Evolutionary conservation across 129 eudicot genomes (phyloP).

Genomic region (Escallonia rubra): DNA sequence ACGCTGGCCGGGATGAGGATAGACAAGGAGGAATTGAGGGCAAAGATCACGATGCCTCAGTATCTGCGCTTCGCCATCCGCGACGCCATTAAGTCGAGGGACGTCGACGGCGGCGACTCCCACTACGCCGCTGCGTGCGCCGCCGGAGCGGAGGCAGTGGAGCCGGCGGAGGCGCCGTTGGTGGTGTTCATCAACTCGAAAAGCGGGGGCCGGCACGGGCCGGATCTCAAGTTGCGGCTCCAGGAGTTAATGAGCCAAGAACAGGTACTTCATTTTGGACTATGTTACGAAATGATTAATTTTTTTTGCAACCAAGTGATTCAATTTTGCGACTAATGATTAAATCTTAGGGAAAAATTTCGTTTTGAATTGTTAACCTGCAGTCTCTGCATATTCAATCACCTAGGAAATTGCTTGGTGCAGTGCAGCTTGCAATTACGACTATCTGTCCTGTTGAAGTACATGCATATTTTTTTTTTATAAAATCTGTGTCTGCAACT

Average conservation of each 20-base stretch:
- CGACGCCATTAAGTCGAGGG: conserved; percentile 49
- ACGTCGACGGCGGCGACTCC: conserved; percentile 36
- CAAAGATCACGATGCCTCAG: conserved; percentile 57
- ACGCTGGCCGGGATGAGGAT: conserved; percentile 55
- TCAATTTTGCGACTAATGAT: too few relatives aligned
- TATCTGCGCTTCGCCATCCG: conserved; percentile 67
- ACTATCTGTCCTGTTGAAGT: too few relatives aligned
- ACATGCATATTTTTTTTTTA: too few relatives aligned
- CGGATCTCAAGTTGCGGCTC: conserved; percentile 54
- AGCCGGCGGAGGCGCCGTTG: conserved; percentile 56
- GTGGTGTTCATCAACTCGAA: conserved; percentile 76
- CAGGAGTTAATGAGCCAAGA: conserved; percentile 80
- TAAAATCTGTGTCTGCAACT: too few relatives aligned
- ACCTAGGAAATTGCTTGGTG: too few relatives aligned
- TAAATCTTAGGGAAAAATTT: too few relatives aligned
- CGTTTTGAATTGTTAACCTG: too few relatives aligned
- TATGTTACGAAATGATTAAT: too few relatives aligned
- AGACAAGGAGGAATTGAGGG: conserved; percentile 45
- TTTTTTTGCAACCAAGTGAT: too few relatives aligned
- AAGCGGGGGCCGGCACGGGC: conserved; percentile 93
- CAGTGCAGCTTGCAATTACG: too few relatives aligned
- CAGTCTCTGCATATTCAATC: too few relatives aligned
- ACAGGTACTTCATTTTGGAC: conserved; percentile 44
- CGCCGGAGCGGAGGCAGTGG: conserved; percentile 16
- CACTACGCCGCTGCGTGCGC: conserved; percentile 25